Evolutionary conservation across 345 rosid species (phyloP), one percentile per base, ranked within the genome.

Genomic region (Pelargonium nanum): DNA sequence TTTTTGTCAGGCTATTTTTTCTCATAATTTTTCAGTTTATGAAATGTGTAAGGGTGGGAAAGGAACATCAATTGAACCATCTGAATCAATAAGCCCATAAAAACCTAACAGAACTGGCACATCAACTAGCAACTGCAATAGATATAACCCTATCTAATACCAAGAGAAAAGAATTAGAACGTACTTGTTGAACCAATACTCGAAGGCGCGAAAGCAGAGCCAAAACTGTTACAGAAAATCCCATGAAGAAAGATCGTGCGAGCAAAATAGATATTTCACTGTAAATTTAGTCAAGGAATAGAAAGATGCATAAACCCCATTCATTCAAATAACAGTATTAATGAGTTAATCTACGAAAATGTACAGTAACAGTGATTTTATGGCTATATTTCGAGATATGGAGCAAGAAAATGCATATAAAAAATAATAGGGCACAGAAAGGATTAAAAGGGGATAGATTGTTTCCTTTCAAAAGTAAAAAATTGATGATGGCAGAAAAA

Each of bases 121-220:
- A 40, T 1, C 45, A 34, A 12, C 40, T 30, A 30, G 40, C 10
- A 30, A 30, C 1, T 5, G 4, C 6, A 30, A 40, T 2, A 40
- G 6, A 40, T 40, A 40, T 40, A 9, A 9, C 9, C 48, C 48
- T 2, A 40, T 40, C 15, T 15, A 40, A 40, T 0, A 40, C 48
- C 48, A 9, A 0, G 15, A 40, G 0, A 40, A 52, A 52, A 0
- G 22, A 20, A 52, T 52, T 20, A 52, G 10, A 57, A 73, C 90
- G 70, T 78, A 89, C 99, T 77, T 93, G 99, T 78, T 89, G 97
- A 75, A 83, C 73, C 67, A 93, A 77, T 57, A 86, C 90, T 72
- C 96, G 77, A 22, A 93, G 83, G 62, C 97, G 97, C 8, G 87
- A 92, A 61, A 93, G 95, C 77, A 86, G 66, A 17, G 97, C 84